These are phyloP conservation scores for Odonthalia washingtoniensis DNA, from an alignment of 31 red algal genomes.

Conservation along the genomic window DNA sequence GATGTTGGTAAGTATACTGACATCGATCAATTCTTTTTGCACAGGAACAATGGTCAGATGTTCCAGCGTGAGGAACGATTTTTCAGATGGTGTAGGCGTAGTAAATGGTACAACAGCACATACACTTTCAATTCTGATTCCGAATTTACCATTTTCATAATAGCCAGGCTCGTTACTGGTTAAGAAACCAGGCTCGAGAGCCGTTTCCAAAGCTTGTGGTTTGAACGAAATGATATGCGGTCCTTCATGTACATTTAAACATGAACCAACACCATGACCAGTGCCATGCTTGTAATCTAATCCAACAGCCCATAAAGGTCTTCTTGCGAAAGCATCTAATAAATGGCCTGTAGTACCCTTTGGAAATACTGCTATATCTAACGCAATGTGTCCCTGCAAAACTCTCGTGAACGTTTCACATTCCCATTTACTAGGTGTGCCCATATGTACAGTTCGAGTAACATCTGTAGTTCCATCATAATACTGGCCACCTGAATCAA, in stretches of 20 bases:
- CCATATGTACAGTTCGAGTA: slow-evolving; percentile 96
- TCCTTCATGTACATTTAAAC: slow-evolving; percentile 98
- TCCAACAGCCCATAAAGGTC: slow-evolving; percentile 89
- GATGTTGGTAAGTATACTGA: slow-evolving; percentile 56
- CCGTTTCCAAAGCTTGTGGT: slow-evolving; percentile 67
- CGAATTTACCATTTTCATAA: slow-evolving; percentile 96
- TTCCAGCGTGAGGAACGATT: slow-evolving; percentile 73
- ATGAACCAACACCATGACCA: slow-evolving; percentile 95
- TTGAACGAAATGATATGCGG: slow-evolving; percentile 94
- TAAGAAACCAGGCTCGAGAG: slow-evolving; percentile 90
- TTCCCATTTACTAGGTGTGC: slow-evolving; percentile 70
- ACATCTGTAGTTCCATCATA: slow-evolving; percentile 98
- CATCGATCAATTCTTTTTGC: slow-evolving; percentile 79
- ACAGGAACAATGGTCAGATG: slow-evolving; percentile 90
- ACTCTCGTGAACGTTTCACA: slow-evolving; percentile 96
- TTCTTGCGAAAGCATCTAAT: slow-evolving; percentile 89
- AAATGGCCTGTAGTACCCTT: slow-evolving; percentile 85
- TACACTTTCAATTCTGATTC: slow-evolving; percentile 99
- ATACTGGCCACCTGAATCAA: slow-evolving; percentile 98
- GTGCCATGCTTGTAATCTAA: slow-evolving; percentile 98
- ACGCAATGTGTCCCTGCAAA: slow-evolving; percentile 93
- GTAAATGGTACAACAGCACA: slow-evolving; percentile 67
- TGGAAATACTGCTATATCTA: slow-evolving; percentile 88
- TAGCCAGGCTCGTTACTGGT: slow-evolving; percentile 99
- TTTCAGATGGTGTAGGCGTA: slow-evolving; percentile 23